Conservation (phyloP, 257 asterid species). For the Oldenlandia corymbosa region DNA sequence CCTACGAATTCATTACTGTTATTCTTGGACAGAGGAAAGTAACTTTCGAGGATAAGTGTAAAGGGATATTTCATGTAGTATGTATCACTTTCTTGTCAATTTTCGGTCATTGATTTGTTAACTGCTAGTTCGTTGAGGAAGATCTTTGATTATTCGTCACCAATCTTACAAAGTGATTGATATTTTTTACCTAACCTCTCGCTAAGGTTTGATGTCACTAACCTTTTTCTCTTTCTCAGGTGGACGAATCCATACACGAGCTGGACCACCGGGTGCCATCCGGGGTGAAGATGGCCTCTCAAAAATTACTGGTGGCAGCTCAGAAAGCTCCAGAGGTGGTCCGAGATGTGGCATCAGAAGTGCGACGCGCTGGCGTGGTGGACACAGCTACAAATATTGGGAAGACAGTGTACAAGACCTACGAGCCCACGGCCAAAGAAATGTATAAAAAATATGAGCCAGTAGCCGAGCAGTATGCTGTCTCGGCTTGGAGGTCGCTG, state of each 20-base stretch:
- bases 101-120: no score
- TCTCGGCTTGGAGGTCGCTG: slow-evolving; percentile 56
- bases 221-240: slow-evolving; percentile 24
- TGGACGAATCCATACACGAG: slow-evolving; percentile 41
- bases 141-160: no score
- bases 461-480: slow-evolving; percentile 48
- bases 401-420: slow-evolving; percentile 30
- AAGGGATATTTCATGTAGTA: no score
- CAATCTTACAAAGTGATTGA: no score
- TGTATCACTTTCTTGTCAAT: no score
- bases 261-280: slow-evolving; percentile 50
- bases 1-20: no score
- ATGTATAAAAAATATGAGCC: slow-evolving; percentile 54
- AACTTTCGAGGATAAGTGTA: no score
- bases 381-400: slow-evolving; percentile 33
- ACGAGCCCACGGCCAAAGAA: slow-evolving; percentile 44
- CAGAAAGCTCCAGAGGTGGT: slow-evolving; percentile 46
- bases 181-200: no score
- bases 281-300: slow-evolving; percentile 32
- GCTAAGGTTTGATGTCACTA: no score
- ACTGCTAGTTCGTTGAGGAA: no score
- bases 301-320: slow-evolving; percentile 36
- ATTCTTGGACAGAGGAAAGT: no score
- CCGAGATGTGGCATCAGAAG: slow-evolving; percentile 48
- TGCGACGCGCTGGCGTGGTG: slow-evolving; percentile 47